Base-by-base conservation (phyloP, 2,329 filamentous ascomycete species). In the Ilyonectria robusta region DNA sequence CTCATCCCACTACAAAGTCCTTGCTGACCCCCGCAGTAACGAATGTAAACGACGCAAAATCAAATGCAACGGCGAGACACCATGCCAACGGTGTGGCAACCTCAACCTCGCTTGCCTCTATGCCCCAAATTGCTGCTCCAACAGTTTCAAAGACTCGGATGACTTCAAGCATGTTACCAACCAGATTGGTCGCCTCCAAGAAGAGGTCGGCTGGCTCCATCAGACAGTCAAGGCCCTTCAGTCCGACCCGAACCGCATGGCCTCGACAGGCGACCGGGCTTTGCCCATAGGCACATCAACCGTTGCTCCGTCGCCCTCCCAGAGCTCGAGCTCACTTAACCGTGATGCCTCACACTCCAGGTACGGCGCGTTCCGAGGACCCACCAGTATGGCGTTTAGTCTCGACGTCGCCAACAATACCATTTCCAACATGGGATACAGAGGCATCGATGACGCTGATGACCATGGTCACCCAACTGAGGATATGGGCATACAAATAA, bases 91-190 rank as follows among this genome's bases (percentile, higher is more conserved):
- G 63, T 93, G 91, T 74, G 88, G 90, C 72, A 91, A 91, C 72
- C 89, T 93, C 78, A 90, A 89, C 72, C 84, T 92, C 19, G 80
- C 86, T 68, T 93, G 91, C 75, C 82, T 91, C 50, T 93, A 92
- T 80, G 85, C 90, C 6, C 87, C 89, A 15, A 91, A 91, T 75
- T 91, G 90, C 78, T 91, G 89, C 77, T 83, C 88, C 69, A 95
- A 89, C 83, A 94, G 89, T 80, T 94, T 97, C 86, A 96, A 95
- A 80, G 95, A 98, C 76, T 94, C 94, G 53, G 93, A 97, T 10
- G 95, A 98, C 79, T 98, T 94, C 84, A 93, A 91, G 76, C 88
- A 91, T 42, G 94, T 98, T 90, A 89, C 90, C 61, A 85, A 87
- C 37, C 92, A 96, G 72, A 89, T 98, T 66, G 83, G 84, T 11